Evolutionary conservation across 108 stramenopile genomes (phyloP), one percentile per base, ranked within the genome.

Genomic region (Stephanodiscus minutulus): DNA sequence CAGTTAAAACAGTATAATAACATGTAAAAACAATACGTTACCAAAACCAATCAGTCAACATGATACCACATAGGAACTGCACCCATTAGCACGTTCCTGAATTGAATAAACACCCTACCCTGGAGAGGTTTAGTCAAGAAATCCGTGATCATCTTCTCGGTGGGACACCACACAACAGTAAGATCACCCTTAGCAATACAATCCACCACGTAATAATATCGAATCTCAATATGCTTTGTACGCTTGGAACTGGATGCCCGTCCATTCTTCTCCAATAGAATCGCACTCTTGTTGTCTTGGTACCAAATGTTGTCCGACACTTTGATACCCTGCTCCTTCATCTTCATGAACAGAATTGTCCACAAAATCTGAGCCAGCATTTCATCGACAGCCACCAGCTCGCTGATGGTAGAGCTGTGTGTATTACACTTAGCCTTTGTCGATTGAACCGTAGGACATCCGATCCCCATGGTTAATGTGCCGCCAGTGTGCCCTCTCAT

Each of bases 401-500:
- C 82, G 7, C 72, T 67, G 66, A 83, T 80, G 1, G 87, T 88
- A 3, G 82, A 82, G 55, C 87, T 88, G 31, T 29, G 68, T 10
- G 73, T 79, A 36, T 83, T 83, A 4, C 69, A 12, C 59, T 84
- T 84, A n/a, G 79, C 78, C 46, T 70, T 62, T 20, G 27, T 70
- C 3, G 74, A 64, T 2, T 18, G 47, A 3, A 49, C 35, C 37
- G 41, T 57, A 3, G 57, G 12, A 8, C 61, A 62, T 28, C 88
- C 88, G 31, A 57, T 61, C 3, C 85, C 85, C n/a, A 84, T 48
- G 11, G 83, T 70, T 65, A 86, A 60, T 28, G 31, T 52, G 15
- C 53, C 82, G 31, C 86, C 88, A 9, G 84, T 76, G 54, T 87
- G 87, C 25, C 87, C 58, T 27, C 63, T 73, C 61, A 70, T 61